Percentiles rank a stretch among this genome's conserved stretches.
Conservation (phyloP, 2,329 filamentous ascomycete genomes). For the Ascocoryne sarcoides region DNA sequence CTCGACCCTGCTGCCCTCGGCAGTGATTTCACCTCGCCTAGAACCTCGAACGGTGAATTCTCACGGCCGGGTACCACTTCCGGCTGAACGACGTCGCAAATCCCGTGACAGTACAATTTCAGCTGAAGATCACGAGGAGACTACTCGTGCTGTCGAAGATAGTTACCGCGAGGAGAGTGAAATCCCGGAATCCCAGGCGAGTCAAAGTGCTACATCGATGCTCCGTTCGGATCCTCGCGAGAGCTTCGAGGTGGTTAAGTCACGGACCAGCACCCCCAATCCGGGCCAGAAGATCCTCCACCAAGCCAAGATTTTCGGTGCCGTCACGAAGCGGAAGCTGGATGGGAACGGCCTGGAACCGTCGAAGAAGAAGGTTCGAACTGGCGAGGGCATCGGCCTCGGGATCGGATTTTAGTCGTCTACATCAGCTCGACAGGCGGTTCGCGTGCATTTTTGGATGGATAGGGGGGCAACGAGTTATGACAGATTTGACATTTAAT, state of each 20-base stretch:
- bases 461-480: no score
- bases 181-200: conserved; percentile 66
- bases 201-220: conserved; percentile 67
- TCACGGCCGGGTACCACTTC: conserved; percentile 28
- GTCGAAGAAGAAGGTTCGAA: conserved; percentile 43
- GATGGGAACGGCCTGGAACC: conserved; percentile 17
- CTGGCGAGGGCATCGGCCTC: conserved; percentile 41
- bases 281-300: conserved; percentile 36
- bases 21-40: conserved; percentile 52
- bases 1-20: conserved; percentile 49
- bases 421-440: no score
- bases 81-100: conserved; percentile 53
- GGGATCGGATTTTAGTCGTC: conserved; percentile 39
- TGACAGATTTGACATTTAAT: no score
- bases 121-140: conserved; percentile 47
- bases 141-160: conserved; percentile 40
- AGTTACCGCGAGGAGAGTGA: conserved; percentile 41
- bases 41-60: conserved; percentile 41
- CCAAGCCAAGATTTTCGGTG: conserved; percentile 56
- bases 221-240: conserved; percentile 48
- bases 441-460: no score
- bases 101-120: conserved; percentile 85
- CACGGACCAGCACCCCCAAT: conserved; percentile 27
- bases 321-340: conserved; percentile 43
- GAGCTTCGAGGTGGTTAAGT: conserved; percentile 29